Base-by-base conservation (phyloP, 2,329 filamentous ascomycete genomes). In the Fusarium denticulatum region DNA sequence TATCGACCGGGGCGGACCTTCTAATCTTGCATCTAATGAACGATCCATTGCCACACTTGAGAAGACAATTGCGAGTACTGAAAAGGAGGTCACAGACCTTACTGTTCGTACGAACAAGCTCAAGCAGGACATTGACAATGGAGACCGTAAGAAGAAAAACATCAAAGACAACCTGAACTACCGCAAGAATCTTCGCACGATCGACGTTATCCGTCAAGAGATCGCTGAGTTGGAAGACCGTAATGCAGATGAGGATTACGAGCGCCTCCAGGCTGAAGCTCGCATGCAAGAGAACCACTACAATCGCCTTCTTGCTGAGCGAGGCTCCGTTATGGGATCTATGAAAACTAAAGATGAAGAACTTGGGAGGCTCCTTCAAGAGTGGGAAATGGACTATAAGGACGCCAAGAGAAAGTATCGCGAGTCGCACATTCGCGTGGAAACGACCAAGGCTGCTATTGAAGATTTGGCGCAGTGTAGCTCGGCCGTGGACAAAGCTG, bases 91-190 rank as follows among this genome's bases (percentile, higher is more conserved):
- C 78, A 84, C 84, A 18, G 85, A 90, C 50, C 84, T 96, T 59
- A 92, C 91, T 6, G 86, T 88, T 30, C 89, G 92, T 62, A 90
- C 94, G 69, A 96, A 97, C 82, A 91, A 91, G 75, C 88, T 97
- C 57, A 92, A 93, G 73, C 89, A 93, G 55, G 92, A 94, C 59
- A 88, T 95, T 58, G 90, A 91, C 76, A 94, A 95, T 78, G 93
- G 94, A 64, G 93, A 95, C 72, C 90, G 92, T 66, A 95, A 92
- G 63, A 96, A 95, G 83, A 92, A 94, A 77, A 95, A 94, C 72
- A 97, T 99, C 76, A 87, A 87, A 28, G 95, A 98, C 80, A 99
- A 99, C 77, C 85, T 98, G 58, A 91, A 91, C 71, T 97, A 95
- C 80, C 93, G 96, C 65, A 92, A 92, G 79, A 92, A 93, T 69